A percentile compares a stretch with the other conserved stretches of the same genome.
phyloP scores from a whole-genome alignment of 1,284 basidiomycete species.

The Chalciporus piperatoides region DNA sequence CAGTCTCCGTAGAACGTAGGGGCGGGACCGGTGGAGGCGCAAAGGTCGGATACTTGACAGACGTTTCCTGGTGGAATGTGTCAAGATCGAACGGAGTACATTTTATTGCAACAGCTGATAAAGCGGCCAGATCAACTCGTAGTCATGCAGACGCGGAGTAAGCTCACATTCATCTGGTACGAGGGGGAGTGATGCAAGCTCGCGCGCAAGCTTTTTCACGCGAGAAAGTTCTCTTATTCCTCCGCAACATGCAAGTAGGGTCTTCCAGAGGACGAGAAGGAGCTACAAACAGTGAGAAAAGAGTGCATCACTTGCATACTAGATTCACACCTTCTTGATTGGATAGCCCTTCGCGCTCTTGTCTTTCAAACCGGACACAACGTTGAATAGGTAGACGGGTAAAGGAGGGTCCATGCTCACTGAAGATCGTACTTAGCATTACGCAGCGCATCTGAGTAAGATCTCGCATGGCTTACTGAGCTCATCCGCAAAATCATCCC shows the following conservation, averaged over 20 bases:
- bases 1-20: slow-evolving; percentile 26
- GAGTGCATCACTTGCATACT: not conserved
- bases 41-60: slow-evolving; percentile 94
- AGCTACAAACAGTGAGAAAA: slow-evolving; percentile 48
- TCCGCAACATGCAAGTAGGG: slow-evolving; percentile 87
- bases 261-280: slow-evolving; percentile 96
- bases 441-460: slow-evolving; percentile 10
- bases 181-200: slow-evolving; percentile 69
- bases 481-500: slow-evolving; percentile 93
- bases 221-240: slow-evolving; percentile 84
- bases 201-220: slow-evolving; percentile 83
- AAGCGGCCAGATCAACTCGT: slow-evolving; percentile 5
- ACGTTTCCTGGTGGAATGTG: slow-evolving; percentile 82
- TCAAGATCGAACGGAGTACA: slow-evolving; percentile 88
- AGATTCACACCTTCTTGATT: slow-evolving; percentile 76
- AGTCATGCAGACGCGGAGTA: not conserved
- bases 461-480: slow-evolving; percentile 64
- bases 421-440: slow-evolving; percentile 34
- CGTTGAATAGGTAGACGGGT: slow-evolving; percentile 88
- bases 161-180: slow-evolving; percentile 59
- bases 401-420: slow-evolving; percentile 95
- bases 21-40: slow-evolving; percentile 48
- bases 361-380: slow-evolving; percentile 87
- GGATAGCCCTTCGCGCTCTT: slow-evolving; percentile 95
- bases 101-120: slow-evolving; percentile 60